These are phyloP conservation scores for Gyrodon lividus DNA, from an alignment of 768 basidiomycete species.

Conservation along the genomic window DNA sequence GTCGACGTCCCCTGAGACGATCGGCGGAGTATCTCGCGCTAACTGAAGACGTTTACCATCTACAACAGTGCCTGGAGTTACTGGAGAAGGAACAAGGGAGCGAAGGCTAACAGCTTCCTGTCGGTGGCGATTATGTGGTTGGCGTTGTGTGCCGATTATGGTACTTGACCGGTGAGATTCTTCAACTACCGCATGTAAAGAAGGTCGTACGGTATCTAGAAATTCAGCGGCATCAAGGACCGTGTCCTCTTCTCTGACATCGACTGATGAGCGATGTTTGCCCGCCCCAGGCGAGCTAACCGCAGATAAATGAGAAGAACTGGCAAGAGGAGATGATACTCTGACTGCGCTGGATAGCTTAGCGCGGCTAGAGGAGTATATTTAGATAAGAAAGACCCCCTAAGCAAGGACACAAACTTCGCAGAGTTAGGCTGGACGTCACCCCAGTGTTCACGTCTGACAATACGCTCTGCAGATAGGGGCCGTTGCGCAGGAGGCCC, in stretches of 20 bases:
- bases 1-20: no score
- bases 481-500: neutral
- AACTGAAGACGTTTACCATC: neutral
- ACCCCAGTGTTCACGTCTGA: neutral
- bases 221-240: neutral
- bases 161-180: neutral
- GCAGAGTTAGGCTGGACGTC: neutral
- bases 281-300: neutral
- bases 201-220: neutral
- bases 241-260: neutral
- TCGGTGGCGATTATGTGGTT: neutral
- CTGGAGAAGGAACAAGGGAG: neutral
- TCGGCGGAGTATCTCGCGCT: no score
- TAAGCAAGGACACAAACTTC: conserved; percentile 10
- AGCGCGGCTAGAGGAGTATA: neutral
- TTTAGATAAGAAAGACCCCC: conserved; percentile 5
- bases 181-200: neutral
- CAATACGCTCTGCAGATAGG: neutral
- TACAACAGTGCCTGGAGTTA: neutral
- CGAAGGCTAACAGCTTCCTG: neutral
- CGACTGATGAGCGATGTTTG: neutral
- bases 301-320: conserved; percentile 2
- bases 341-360: neutral
- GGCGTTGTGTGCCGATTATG: neutral
- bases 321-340: conserved; percentile 14